Evolutionary conservation across 108 stramenopile genomes (phyloP).

Genomic region (Skeletonema tropicum): DNA sequence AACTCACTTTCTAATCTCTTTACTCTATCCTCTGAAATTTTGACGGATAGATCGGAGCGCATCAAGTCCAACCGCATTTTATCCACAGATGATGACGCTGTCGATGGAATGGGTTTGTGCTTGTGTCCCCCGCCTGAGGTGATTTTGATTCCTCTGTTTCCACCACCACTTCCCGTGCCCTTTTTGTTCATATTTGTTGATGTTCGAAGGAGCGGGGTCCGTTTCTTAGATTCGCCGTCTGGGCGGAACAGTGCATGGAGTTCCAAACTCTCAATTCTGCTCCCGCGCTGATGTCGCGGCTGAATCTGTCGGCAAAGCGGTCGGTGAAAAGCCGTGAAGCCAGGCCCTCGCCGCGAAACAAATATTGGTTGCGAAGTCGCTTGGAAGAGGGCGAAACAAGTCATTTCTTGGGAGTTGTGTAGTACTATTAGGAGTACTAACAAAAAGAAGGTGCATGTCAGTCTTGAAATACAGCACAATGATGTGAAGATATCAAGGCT

Average conservation of each 20-base stretch:
- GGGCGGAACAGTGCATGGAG: not conserved
- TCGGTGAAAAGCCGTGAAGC: not conserved
- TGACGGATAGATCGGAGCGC: conserved; percentile 17
- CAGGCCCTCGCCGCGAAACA: not conserved
- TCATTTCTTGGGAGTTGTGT: not conserved
- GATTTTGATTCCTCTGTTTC: conserved; percentile 5
- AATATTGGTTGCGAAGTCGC: not conserved
- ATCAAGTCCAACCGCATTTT: conserved; percentile 22
- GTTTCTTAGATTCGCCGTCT: not conserved
- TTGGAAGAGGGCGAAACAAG: not conserved
- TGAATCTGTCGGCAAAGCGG: not conserved
- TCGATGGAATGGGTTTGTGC: conserved; percentile 2
- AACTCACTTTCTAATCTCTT: conserved; percentile 12
- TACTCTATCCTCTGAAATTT: conserved; percentile 20
- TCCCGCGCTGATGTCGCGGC: not conserved
- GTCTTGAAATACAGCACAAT: not conserved
- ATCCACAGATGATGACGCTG: conserved; percentile 3
- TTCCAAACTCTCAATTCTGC: not conserved
- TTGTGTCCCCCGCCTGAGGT: not conserved
- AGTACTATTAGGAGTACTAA: not conserved
- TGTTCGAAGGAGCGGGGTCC: conserved; percentile 7
- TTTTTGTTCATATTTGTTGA: not conserved
- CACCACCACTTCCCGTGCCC: not conserved
- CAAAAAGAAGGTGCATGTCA: not conserved
- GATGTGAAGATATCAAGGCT: not conserved